Percentiles rank a stretch among this genome's conserved stretches.
Conservation (phyloP, 2,329 filamentous ascomycete genomes). For the Verticillium longisporum region DNA sequence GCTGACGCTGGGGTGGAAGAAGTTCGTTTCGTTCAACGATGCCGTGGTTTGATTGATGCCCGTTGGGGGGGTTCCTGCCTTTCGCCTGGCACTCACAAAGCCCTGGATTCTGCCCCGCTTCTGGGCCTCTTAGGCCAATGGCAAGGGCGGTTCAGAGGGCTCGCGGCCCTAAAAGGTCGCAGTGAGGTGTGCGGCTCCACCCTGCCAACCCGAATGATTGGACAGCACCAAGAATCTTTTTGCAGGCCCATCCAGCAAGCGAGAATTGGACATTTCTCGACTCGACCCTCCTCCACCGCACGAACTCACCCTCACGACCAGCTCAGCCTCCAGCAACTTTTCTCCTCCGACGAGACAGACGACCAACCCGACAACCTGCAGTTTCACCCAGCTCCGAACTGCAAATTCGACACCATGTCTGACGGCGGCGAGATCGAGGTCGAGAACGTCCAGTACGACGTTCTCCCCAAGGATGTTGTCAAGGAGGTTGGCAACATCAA, state of each 20-base stretch:
- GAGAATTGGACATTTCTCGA: neutral
- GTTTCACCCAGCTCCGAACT: conserved; percentile 10
- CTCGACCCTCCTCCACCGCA: conserved; percentile 1
- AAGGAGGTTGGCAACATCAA: conserved; percentile 87
- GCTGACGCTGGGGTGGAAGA: neutral
- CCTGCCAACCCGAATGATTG: neutral
- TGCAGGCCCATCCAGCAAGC: neutral
- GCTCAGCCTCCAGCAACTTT: conserved; percentile 1
- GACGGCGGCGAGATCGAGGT: conserved; percentile 92
- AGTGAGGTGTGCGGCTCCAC: neutral
- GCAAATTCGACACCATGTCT: conserved; percentile 63
- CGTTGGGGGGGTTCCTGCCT: neutral
- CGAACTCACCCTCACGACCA: conserved; percentile 1
- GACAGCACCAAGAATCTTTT: neutral
- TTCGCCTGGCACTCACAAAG: neutral
- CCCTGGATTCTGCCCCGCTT: neutral
- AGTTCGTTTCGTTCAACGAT: neutral
- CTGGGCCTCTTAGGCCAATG: neutral
- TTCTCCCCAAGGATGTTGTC: conserved; percentile 89
- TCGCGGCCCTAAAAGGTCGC: neutral
- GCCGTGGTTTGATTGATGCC: neutral
- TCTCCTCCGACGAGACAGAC: conserved; percentile 2
- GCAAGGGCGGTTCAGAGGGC: neutral
- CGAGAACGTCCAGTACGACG: conserved; percentile 68
- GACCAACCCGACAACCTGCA: conserved; percentile 8